These are phyloP conservation scores for Cytospora piceicola DNA, from an alignment of 2,329 filamentous ascomycete species.

Conservation along the genomic window DNA sequence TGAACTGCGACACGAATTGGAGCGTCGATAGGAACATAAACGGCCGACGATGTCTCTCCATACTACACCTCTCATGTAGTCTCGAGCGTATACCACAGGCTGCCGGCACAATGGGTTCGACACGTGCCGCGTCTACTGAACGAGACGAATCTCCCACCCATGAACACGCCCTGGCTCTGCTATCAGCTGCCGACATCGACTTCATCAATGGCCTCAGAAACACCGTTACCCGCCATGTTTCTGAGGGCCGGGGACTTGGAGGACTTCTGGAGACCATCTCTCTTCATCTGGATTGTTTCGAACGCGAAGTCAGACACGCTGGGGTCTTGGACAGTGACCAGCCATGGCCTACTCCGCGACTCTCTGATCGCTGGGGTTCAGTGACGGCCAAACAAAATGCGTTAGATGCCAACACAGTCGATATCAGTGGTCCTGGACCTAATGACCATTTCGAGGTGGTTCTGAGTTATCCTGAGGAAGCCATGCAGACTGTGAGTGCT, in stretches of 20 bases:
- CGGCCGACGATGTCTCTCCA: background rate
- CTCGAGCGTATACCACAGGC: background rate
- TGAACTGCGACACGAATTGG: background rate
- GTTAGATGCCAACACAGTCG: background rate
- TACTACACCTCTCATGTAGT: background rate
- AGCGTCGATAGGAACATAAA: background rate
- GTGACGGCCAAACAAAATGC: background rate
- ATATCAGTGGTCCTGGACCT: slow-evolving; percentile 17
- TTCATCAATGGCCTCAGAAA: slow-evolving; percentile 11
- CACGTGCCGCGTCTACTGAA: slow-evolving; percentile 2
- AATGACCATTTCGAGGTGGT: slow-evolving; percentile 15
- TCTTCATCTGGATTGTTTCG: slow-evolving; percentile 12
- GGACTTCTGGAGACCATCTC: slow-evolving; percentile 16
- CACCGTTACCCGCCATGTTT: background rate
- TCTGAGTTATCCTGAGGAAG: background rate
- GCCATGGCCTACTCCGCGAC: background rate
- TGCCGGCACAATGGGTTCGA: slow-evolving; percentile 11
- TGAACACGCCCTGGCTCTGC: slow-evolving; percentile 4
- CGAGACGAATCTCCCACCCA: background rate
- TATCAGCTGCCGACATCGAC: slow-evolving; percentile 21
- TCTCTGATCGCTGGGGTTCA: slow-evolving; percentile 9
- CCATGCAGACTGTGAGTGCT: slow-evolving; percentile 17
- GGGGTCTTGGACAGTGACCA: background rate
- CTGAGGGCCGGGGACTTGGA: slow-evolving; percentile 17
- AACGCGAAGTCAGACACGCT: background rate